Percentiles rank a stretch among this genome's conserved stretches.
These are phyloP conservation scores for Dichotomocladium elegans DNA, from an alignment of 371 early-diverging fungal genomes.

Conservation along the genomic window DNA sequence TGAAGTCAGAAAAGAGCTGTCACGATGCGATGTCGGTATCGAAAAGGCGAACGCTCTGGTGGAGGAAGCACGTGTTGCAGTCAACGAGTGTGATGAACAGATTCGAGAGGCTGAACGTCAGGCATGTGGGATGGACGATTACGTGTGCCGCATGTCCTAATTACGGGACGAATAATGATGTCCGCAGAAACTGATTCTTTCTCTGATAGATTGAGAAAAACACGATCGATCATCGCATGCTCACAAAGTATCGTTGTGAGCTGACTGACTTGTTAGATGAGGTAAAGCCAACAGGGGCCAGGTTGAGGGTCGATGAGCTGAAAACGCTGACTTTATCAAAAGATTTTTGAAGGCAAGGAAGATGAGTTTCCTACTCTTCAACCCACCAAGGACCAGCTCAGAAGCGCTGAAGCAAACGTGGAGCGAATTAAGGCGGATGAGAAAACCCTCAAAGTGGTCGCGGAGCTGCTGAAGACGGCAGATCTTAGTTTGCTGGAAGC, in stretches of 20 bases:
- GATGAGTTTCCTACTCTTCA: conserved; percentile 6
- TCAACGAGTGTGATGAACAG: conserved; percentile 10
- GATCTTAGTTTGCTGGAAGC: conserved; percentile 36
- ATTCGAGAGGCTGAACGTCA: conserved; percentile 17
- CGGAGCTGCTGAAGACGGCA: conserved; percentile 23
- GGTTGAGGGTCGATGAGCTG: too few relatives aligned
- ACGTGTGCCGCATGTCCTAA: conserved; percentile 1
- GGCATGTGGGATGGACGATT: too few relatives aligned
- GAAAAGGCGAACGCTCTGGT: conserved; percentile 24
- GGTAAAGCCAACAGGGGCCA: conserved; percentile 21
- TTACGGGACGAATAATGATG: background rate
- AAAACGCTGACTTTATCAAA: too few relatives aligned
- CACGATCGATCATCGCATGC: conserved; percentile 31
- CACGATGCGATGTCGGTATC: conserved; percentile 19
- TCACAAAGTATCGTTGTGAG: conserved; percentile 44
- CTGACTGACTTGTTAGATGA: conserved; percentile 29
- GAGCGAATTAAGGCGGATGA: conserved; percentile 6
- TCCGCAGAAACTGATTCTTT: background rate
- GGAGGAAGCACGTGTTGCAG: conserved; percentile 14
- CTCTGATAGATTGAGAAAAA: conserved; percentile 32
- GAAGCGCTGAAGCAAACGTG: background rate
- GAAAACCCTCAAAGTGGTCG: conserved; percentile 22
- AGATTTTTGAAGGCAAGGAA: conserved; percentile 13
- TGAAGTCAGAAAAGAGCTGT: conserved; percentile 22
- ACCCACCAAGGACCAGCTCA: conserved; percentile 5